Base-by-base conservation (phyloP, 345 rosid genomes). In the Eucalyptus sp. region DNA sequence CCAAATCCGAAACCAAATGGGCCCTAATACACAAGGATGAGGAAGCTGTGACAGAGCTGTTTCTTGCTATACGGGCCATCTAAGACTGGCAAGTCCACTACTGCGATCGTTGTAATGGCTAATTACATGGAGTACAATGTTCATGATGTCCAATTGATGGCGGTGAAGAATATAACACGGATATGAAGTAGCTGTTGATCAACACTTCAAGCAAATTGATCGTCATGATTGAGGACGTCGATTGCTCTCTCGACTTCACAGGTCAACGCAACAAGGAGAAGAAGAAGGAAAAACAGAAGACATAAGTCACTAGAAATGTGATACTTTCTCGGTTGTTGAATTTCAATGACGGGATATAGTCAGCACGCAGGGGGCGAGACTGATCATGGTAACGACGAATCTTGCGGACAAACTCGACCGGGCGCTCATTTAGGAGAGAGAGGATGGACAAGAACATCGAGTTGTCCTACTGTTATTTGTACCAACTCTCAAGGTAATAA, bases 41-140 rank as follows among this genome's bases (percentile, higher is more conserved):
- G 93, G 33, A 91, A 88, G 87, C 91, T 91, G 8, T 91, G 93
- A 93, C 92, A 93, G 46, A 76, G 93, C 31, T 91, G 93, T 62
- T 92, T 89, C 90, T 92, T 92, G 9, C 88, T 92, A 2, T 92
- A 84, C 54, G 93, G 93, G 4, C 94, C 93, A 41, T 92, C 90
- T 1, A 93, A 93, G 4, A 93, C 91, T 1, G 93, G 94, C 8
- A 93, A 91, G 85, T 92, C 91, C 16, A 87, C 91, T 1, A 93
- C 58, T 18, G 24, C 87, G 89, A 89, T 91, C n/a, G 88, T 91
- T n/a, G 92, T 90, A 49, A 93, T 93, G 87, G 93, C 93, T 5
- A 93, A 89, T 87, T 89, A 91, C 41, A 41, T 91, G n/a, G 76
- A 89, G 5, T 91, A 91, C 37, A 90, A 91, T 60, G 24, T 91